Base-by-base conservation (phyloP, 2,329 filamentous ascomycete genomes). In the Talaromyces pinophilus region DNA sequence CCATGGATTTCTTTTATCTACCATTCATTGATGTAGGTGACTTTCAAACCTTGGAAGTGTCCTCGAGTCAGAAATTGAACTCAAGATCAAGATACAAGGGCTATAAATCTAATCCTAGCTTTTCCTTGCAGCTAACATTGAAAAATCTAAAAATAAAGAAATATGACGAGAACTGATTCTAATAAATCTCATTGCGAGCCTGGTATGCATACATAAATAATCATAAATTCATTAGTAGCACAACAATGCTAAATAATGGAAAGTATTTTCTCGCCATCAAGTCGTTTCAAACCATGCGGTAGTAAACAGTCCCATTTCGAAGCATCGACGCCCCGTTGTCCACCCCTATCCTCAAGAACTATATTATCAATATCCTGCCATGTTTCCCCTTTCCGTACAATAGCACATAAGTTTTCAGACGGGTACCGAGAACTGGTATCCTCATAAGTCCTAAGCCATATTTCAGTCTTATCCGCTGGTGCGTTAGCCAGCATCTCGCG, bases 291-390 rank as follows among this genome's bases (percentile, higher is more conserved):
- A n/a, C 15, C 13, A 57, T 38, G 17, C 4, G 28, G 30, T 19
- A 50, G 40, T 25, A 50, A 30, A 25, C 59, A 61, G 42, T 61
- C 38, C 59, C 38, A 61, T 46, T 61, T 19, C 13, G 42, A 61
- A 48, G n/a, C 6, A 40, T 38, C 60, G 3, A 63, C 33, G 28
- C 40, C 44, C 15, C 22, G 11, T 7, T 48, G 42, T 25, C 11
- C 11, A 38, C n/a, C 19, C 8, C 60, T 42, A 19, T 63, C 62
- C 0, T 57, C 35, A 46, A 63, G 10, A n/a, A 46, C 62, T 13
- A 63, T 44, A 11, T 57, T 28, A 10, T 63, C 62, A 7, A 63
- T 33, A 63, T 63, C 62, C 22, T 46, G 50, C 62, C 62, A 63
- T 11, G 55, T 59, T 8, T 28, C 19, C 17, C 62, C 62, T 30